phyloP scores from a whole-genome alignment of 805 yeast genomes.

The Candida railenensis region DNA sequence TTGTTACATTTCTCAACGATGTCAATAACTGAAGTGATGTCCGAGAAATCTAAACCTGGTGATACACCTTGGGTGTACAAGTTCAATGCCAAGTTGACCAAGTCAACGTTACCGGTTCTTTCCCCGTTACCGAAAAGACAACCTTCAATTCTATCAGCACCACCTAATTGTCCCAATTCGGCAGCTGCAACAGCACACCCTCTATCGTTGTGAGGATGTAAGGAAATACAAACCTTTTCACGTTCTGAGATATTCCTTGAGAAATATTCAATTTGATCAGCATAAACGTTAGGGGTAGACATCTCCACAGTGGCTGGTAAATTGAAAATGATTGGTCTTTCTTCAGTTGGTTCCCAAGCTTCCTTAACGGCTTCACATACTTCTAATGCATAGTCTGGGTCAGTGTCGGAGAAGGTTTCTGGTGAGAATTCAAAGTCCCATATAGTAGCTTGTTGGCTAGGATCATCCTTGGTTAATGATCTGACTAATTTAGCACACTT shows the following conservation, averaged over 20 bases:
- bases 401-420: conserved; percentile 75
- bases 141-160: conserved; percentile 84
- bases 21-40: conserved; percentile 63
- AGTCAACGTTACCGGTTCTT: conserved; percentile 81
- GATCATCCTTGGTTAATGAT: conserved; percentile 74
- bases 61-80: conserved; percentile 76
- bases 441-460: conserved; percentile 56
- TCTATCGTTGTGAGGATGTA: conserved; percentile 78
- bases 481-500: conserved; percentile 68
- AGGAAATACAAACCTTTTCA: conserved; percentile 67
- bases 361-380: conserved; percentile 77
- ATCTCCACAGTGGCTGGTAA: conserved; percentile 82
- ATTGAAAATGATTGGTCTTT: conserved; percentile 73
- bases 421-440: conserved; percentile 80
- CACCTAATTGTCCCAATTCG: conserved; percentile 75
- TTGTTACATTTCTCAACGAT: conserved; percentile 76
- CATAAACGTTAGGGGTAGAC: conserved; percentile 71
- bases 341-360: conserved; percentile 78
- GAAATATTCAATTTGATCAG: conserved; percentile 79
- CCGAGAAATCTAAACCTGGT: conserved; percentile 71
- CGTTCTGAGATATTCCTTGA: conserved; percentile 66
- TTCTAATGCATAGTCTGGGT: conserved; percentile 69
- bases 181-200: conserved; percentile 86
- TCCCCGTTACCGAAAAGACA: conserved; percentile 84
- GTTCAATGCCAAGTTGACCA: conserved; percentile 72